Percentiles rank a stretch among this genome's conserved stretches.
Conservation (phyloP, 2,329 filamentous ascomycete species). For the Colletotrichum magnum region DNA sequence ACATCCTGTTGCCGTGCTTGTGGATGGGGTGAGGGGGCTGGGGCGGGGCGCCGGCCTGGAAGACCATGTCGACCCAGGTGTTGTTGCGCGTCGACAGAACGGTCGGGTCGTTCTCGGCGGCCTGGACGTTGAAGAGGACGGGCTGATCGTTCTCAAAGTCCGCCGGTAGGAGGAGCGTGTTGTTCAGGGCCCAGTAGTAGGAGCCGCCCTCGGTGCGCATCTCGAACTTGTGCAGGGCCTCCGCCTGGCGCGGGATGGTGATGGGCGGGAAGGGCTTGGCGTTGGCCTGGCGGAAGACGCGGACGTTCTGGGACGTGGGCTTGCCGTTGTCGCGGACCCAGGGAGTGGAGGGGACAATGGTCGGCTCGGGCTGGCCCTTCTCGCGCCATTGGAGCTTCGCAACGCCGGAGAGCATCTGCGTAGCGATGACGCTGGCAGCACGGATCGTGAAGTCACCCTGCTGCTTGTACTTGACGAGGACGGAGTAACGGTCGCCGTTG, state of each 20-base stretch:
- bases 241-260: conserved; percentile 56
- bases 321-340: conserved; percentile 66
- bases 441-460: conserved; percentile 69
- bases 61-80: conserved; percentile 71
- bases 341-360: conserved; percentile 49
- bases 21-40: conserved; percentile 74
- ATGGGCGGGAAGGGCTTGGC: conserved; percentile 64
- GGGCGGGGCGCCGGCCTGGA: conserved; percentile 57
- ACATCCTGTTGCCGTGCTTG: conserved; percentile 75
- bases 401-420: conserved; percentile 69
- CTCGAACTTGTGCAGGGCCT: conserved; percentile 61
- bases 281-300: conserved; percentile 58
- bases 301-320: conserved; percentile 55
- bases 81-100: conserved; percentile 62
- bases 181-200: conserved; percentile 69
- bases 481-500: conserved; percentile 68
- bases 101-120: conserved; percentile 54
- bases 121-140: conserved; percentile 60
- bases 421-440: conserved; percentile 60
- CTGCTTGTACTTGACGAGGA: conserved; percentile 62
- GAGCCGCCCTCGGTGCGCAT: conserved; percentile 58
- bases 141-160: conserved; percentile 56
- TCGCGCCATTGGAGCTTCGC: conserved; percentile 60
- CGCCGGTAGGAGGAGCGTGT: conserved; percentile 56
- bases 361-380: conserved; percentile 40